phyloP scores from a whole-genome alignment of 345 rosid species.

The Citrus sinensis region DVS_A1.0 CM039162.1:9162501-9163000 shows the following conservation, averaged over 20 bases:
- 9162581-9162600: background rate
- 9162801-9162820: background rate
- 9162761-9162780: background rate
- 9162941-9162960: background rate
- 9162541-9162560: constrained; percentile 21
- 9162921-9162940: background rate
- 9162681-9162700: background rate
- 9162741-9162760: background rate
- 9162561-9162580: background rate
- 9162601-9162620: background rate
- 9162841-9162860: background rate
- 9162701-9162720: constrained; percentile 9
- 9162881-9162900: background rate
- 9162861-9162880: background rate
- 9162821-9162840: background rate
- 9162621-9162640: background rate
- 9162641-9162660: too few relatives aligned
- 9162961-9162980: background rate
- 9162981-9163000: background rate
- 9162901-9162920: background rate
- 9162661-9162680: background rate
- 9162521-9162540: background rate
- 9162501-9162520: background rate
- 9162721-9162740: constrained; percentile 6
- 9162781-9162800: background rate